phyloP scores from a whole-genome alignment of 2,329 filamentous ascomycete species.

The Fusarium foetens region DNA sequence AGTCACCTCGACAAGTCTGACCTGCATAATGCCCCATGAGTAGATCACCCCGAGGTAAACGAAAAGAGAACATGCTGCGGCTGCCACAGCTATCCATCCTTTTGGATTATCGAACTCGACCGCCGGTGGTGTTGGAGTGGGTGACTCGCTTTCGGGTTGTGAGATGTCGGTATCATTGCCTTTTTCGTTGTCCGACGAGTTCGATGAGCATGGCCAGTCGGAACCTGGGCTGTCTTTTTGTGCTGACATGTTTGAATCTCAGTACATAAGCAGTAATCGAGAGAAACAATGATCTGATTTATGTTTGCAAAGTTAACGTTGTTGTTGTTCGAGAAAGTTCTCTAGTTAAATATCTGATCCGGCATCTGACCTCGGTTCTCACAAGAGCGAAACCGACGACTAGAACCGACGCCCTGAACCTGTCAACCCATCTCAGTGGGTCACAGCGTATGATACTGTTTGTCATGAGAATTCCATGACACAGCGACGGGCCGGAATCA shows the following conservation, averaged over 20 bases:
- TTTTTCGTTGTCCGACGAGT: constrained; percentile 29
- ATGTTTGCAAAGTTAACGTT: neutral
- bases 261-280: fast-evolving
- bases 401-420: neutral
- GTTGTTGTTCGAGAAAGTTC: neutral
- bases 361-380: neutral
- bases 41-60: constrained; percentile 47
- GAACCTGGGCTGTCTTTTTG: fast-evolving
- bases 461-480: neutral
- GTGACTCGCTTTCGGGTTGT: neutral
- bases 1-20: constrained; percentile 41
- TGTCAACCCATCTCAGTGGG: neutral
- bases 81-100: constrained; percentile 34
- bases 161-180: constrained; percentile 6
- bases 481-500: constrained; percentile 3
- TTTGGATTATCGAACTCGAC: constrained; percentile 24
- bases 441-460: neutral
- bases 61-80: constrained; percentile 41
- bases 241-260: neutral
- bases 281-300: neutral
- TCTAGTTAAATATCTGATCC: constrained; percentile 2
- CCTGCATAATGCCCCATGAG: constrained; percentile 48
- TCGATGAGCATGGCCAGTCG: neutral
- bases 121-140: neutral
- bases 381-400: neutral